phyloP scores from a whole-genome alignment of 805 yeast species.

The Blastobotrys peoriensis region DNA sequence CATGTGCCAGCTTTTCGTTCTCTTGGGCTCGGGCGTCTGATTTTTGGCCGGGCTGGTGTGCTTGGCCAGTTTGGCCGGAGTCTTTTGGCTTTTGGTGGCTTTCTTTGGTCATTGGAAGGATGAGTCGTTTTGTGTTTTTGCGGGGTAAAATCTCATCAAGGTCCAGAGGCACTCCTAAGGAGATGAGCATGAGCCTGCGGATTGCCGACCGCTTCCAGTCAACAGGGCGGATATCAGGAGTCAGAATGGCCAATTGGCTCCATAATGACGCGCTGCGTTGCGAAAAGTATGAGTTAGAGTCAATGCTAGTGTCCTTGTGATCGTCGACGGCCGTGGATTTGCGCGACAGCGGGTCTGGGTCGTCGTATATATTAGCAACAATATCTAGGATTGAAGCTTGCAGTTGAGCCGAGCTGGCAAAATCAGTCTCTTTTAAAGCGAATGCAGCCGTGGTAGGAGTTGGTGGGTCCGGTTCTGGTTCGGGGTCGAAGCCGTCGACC shows the following conservation, averaged over 20 bases:
- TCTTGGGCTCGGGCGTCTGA: neutral
- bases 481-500: conserved; percentile 3
- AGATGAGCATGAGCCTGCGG: conserved; percentile 55
- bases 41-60: conserved; percentile 8
- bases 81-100: neutral
- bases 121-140: conserved; percentile 22
- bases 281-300: conserved; percentile 16
- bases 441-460: neutral
- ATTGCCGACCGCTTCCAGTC: conserved; percentile 67
- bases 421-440: conserved; percentile 16
- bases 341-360: neutral
- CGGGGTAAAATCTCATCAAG: conserved; percentile 48
- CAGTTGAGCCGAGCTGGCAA: conserved; percentile 18
- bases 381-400: conserved; percentile 14
- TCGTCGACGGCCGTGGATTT: conserved; percentile 1
- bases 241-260: conserved; percentile 39
- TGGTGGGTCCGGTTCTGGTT: no score
- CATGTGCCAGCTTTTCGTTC: conserved; percentile 15
- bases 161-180: conserved; percentile 69
- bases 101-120: conserved; percentile 15
- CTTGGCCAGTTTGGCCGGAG: conserved; percentile 1
- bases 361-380: conserved; percentile 3
- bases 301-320: neutral
- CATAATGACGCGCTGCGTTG: conserved; percentile 32
- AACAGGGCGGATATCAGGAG: conserved; percentile 48